These are phyloP conservation scores for Reticulascus tulasneorum DNA, from an alignment of 2,329 filamentous ascomycete genomes.

Conservation along the genomic window DNA sequence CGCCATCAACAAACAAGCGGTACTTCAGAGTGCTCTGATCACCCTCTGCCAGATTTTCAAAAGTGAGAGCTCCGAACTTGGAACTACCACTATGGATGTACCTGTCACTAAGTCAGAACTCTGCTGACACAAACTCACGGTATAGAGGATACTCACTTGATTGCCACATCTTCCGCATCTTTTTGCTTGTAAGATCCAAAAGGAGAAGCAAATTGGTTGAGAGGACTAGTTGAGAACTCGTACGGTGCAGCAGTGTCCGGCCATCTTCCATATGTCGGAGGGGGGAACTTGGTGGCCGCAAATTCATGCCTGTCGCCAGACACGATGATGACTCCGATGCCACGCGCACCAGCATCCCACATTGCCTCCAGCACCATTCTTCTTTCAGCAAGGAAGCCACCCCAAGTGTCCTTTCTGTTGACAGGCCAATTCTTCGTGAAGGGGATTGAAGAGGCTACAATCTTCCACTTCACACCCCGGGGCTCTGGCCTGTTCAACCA, in stretches of 20 bases:
- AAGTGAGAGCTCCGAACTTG: constrained; percentile 82
- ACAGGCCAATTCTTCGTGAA: constrained; percentile 98
- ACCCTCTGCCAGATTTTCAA: constrained; percentile 61
- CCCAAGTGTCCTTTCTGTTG: constrained; percentile 88
- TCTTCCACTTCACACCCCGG: constrained; percentile 83
- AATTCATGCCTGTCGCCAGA: constrained; percentile 97
- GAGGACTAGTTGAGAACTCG: constrained; percentile 86
- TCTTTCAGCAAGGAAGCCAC: constrained; percentile 81
- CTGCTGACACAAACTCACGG: constrained; percentile 1
- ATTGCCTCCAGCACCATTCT: constrained; percentile 79
- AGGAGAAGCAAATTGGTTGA: constrained; percentile 93
- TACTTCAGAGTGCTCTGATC: constrained; percentile 75
- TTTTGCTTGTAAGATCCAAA: constrained; percentile 77
- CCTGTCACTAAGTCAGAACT: constrained; percentile 33
- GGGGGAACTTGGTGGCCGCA: constrained; percentile 76
- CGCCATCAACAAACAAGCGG: constrained; percentile 75
- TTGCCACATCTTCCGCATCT: constrained; percentile 74
- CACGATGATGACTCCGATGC: constrained; percentile 75
- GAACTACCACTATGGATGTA: constrained; percentile 82
- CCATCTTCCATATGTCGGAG: constrained; percentile 59
- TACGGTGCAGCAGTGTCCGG: constrained; percentile 64
- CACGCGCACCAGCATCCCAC: constrained; percentile 77
- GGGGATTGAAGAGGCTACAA: constrained; percentile 83
- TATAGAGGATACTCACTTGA: constrained; percentile 61
- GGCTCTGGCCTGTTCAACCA: constrained; percentile 74